These are phyloP conservation scores for Yarrowia sp. DNA, from an alignment of 805 yeast genomes.

Conservation along the genomic window DNA sequence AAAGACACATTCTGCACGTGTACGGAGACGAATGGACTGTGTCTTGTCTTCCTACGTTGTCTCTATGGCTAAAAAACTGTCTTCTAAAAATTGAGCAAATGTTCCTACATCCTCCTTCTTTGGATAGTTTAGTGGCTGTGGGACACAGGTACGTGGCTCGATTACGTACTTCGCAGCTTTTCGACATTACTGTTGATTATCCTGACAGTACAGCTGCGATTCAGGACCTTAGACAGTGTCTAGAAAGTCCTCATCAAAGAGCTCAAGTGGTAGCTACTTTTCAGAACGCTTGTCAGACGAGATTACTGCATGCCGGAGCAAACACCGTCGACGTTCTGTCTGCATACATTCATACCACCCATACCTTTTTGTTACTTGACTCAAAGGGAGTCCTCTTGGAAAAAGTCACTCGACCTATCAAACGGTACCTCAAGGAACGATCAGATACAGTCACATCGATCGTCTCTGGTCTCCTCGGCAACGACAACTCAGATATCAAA, in stretches of 20 bases:
- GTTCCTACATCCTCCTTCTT: conserved; percentile 20
- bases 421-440: conserved; percentile 67
- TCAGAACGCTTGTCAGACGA: conserved; percentile 44
- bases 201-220: conserved; percentile 57
- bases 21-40: conserved; percentile 2
- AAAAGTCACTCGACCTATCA: conserved; percentile 71
- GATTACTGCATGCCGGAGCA: conserved; percentile 74
- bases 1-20: neutral
- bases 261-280: conserved; percentile 52
- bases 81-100: conserved; percentile 1
- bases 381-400: conserved; percentile 83
- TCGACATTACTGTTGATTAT: conserved; percentile 52
- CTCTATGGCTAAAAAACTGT: neutral
- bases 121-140: neutral
- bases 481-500: conserved; percentile 44
- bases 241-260: conserved; percentile 51
- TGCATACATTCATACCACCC: conserved; percentile 67
- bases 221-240: conserved; percentile 55
- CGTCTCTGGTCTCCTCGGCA: conserved; percentile 65
- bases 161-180: conserved; percentile 57
- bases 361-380: conserved; percentile 72
- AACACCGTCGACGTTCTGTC: conserved; percentile 71
- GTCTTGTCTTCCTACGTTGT: neutral
- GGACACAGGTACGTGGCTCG: conserved; percentile 8
- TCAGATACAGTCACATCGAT: conserved; percentile 68